These are phyloP conservation scores for Kodamaea arcana DNA, from an alignment of 1,139 yeast genomes.

Conservation along the genomic window DNA sequence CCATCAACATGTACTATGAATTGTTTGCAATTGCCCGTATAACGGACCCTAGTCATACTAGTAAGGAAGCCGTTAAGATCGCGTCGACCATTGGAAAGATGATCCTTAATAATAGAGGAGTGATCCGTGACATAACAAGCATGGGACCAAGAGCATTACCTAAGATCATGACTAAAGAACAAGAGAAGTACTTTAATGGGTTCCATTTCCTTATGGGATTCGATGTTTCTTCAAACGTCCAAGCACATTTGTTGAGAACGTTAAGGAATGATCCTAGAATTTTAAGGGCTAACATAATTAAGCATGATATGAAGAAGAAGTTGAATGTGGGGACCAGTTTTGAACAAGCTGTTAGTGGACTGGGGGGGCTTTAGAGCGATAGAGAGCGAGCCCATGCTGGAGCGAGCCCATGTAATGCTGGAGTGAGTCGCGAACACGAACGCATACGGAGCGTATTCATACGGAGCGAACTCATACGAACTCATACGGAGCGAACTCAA, in stretches of 20 bases:
- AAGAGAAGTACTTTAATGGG: slow-evolving; percentile 88
- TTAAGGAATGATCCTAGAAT: slow-evolving; percentile 87
- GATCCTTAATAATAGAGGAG: slow-evolving; percentile 86
- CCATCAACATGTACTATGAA: slow-evolving; percentile 71
- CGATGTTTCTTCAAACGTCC: slow-evolving; percentile 83
- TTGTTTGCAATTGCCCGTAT: slow-evolving; percentile 85
- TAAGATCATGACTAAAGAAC: slow-evolving; percentile 75
- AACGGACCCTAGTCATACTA: slow-evolving; percentile 49
- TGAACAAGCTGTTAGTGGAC: slow-evolving; percentile 27
- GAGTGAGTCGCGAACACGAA: neutral
- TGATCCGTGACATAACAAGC: slow-evolving; percentile 75
- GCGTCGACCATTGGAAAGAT: slow-evolving; percentile 81
- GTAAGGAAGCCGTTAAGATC: slow-evolving; percentile 64
- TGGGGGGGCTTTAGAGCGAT: slow-evolving; percentile 9
- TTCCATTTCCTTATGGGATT: slow-evolving; percentile 82
- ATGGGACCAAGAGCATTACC: slow-evolving; percentile 80
- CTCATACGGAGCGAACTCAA: too few relatives aligned
- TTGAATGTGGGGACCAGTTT: slow-evolving; percentile 54
- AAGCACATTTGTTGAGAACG: slow-evolving; percentile 77
- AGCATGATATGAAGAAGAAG: slow-evolving; percentile 54
- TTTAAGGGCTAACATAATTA: slow-evolving; percentile 70
- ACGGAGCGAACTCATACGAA: too few relatives aligned
- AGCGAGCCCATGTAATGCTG: too few relatives aligned
- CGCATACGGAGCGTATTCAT: too few relatives aligned
- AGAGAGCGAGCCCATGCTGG: too few relatives aligned